These are phyloP conservation scores for Solanum pennellii DNA, from an alignment of 257 asterid species.

Conservation along the genomic window DNA sequence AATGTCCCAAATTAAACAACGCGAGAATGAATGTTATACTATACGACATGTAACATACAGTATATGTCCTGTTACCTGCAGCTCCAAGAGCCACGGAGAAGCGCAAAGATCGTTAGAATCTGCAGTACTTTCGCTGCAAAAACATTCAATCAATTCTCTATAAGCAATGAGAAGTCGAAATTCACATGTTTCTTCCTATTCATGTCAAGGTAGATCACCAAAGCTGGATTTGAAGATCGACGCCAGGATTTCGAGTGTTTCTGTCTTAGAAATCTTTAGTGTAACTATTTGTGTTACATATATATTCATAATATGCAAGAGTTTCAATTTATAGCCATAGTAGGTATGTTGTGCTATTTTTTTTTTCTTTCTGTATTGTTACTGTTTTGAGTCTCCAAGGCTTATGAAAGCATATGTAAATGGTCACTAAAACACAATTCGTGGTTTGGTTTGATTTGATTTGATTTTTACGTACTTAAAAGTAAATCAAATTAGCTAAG, in stretches of 20 bases:
- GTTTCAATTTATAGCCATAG: neutral
- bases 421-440: neutral
- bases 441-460: neutral
- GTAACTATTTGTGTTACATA: neutral
- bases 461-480: neutral
- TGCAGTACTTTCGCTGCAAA: neutral
- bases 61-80: neutral
- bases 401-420: neutral
- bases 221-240: neutral
- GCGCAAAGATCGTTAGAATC: conserved; percentile 13
- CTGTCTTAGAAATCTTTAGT: neutral
- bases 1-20: neutral
- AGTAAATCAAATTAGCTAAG: neutral
- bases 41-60: neutral
- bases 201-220: neutral
- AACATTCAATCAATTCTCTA: neutral
- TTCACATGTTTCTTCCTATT: neutral
- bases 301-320: neutral
- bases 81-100: conserved; percentile 23
- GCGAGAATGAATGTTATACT: neutral
- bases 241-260: neutral
- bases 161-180: neutral
- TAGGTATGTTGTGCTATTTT: neutral
- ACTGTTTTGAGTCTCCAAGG: neutral
- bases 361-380: neutral